These are phyloP conservation scores for Grigorovia transvaalensis DNA, from an alignment of 805 yeast genomes.

Conservation along the genomic window DNA sequence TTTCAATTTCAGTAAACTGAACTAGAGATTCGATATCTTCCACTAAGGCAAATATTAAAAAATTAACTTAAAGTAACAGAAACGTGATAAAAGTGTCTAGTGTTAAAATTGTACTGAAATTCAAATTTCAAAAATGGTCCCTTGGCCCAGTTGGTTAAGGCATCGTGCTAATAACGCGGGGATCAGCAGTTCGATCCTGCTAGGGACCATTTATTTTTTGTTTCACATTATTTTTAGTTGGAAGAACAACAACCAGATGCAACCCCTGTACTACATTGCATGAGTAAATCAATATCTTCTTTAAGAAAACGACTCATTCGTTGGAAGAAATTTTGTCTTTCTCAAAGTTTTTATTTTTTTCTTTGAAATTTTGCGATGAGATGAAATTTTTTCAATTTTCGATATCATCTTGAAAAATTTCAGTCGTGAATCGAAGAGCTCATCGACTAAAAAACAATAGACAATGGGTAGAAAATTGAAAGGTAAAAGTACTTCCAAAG, in stretches of 20 bases:
- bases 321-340: too few species aligned
- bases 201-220: conserved; percentile 4
- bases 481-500: conserved; percentile 20
- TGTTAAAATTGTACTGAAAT: too few species aligned
- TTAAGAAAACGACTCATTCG: too few species aligned
- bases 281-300: too few species aligned
- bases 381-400: not conserved
- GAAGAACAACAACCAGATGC: too few species aligned
- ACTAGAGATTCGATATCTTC: too few species aligned
- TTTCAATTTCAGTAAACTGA: too few species aligned
- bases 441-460: not conserved
- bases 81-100: too few species aligned
- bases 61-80: too few species aligned
- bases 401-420: not conserved
- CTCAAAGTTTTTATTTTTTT: not conserved
- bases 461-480: conserved; percentile 25
- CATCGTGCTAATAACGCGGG: conserved; percentile 9
- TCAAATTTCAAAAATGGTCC: not conserved
- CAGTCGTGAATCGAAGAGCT: not conserved
- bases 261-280: too few species aligned
- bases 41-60: too few species aligned
- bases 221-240: not conserved
- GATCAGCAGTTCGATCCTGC: conserved; percentile 10
- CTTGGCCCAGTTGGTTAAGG: conserved; percentile 11
- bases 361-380: not conserved